A percentile compares a stretch with the other conserved stretches of the same genome.
Conservation (phyloP, 352 stramenopile species). For the Globisporangium paroecandrum region DNA sequence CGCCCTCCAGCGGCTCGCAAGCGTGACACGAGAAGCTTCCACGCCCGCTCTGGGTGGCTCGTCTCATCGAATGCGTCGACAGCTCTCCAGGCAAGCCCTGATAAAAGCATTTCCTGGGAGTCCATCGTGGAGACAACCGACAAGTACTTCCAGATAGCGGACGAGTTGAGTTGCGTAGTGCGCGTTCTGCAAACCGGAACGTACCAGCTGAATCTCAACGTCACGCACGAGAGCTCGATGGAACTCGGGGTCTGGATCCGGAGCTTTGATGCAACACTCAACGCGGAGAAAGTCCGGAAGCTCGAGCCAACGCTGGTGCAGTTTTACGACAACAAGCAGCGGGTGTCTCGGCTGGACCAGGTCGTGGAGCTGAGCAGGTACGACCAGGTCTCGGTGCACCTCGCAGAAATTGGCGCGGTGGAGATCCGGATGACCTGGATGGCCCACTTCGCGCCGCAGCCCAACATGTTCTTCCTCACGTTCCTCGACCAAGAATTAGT, state of each 20-base stretch:
- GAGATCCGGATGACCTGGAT: conserved; percentile 18
- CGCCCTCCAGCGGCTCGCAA: conserved; percentile 11
- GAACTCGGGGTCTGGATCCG: conserved; percentile 21
- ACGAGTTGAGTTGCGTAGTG: conserved; percentile 11
- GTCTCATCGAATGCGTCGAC: conserved; percentile 18
- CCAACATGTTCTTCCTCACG: conserved; percentile 30
- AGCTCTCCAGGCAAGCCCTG: conserved; percentile 10
- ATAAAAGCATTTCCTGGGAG: conserved; percentile 17
- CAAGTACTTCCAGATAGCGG: conserved; percentile 1
- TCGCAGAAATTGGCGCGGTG: neutral
- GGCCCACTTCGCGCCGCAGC: conserved; percentile 23
- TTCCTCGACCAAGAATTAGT: conserved; percentile 25
- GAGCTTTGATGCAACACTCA: neutral
- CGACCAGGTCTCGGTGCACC: conserved; percentile 30
- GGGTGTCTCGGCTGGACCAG: conserved; percentile 34
- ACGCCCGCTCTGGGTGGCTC: conserved; percentile 27
- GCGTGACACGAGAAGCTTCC: conserved; percentile 23
- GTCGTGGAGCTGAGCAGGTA: conserved; percentile 25
- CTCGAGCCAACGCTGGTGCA: conserved; percentile 30
- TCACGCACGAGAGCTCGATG: conserved; percentile 32
- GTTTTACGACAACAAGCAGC: conserved; percentile 40
- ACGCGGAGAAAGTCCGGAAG: conserved; percentile 2
- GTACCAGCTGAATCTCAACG: conserved; percentile 44
- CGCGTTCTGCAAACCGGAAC: conserved; percentile 25
- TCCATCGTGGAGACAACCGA: neutral